These are phyloP conservation scores for Microcera coccophila DNA, from an alignment of 2,329 filamentous ascomycete genomes.

Conservation along the genomic window DNA sequence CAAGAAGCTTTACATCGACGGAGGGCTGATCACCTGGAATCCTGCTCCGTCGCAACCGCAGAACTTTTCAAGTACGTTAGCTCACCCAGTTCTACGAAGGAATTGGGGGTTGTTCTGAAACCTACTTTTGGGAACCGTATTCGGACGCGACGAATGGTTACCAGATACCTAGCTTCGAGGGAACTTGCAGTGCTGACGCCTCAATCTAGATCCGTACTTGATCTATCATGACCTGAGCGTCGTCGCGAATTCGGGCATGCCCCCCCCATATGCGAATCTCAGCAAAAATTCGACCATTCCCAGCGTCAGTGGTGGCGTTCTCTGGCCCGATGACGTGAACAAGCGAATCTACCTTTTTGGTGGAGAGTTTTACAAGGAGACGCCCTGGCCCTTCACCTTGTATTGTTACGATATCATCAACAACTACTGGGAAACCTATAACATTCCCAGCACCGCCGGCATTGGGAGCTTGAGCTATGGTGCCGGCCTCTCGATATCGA, in stretches of 20 bases:
- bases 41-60: conserved; percentile 43
- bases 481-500: conserved; percentile 52
- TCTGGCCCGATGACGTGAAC: conserved; percentile 61
- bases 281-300: conserved; percentile 58
- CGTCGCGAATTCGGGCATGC: conserved; percentile 43
- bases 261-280: conserved; percentile 53
- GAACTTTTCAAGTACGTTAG: conserved; percentile 54
- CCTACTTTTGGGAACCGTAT: too few relatives aligned
- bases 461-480: conserved; percentile 53
- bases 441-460: conserved; percentile 29
- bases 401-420: conserved; percentile 56
- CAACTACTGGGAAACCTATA: conserved; percentile 52
- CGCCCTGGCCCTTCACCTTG: conserved; percentile 46
- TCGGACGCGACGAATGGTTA: too few relatives aligned
- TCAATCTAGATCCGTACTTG: conserved; percentile 31
- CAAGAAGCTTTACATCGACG: conserved; percentile 58
- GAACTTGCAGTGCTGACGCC: background rate
- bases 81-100: background rate
- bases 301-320: conserved; percentile 38
- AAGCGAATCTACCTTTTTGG: conserved; percentile 61
- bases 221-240: conserved; percentile 55
- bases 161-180: too few relatives aligned
- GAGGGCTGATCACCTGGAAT: conserved; percentile 55
- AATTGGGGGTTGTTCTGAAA: too few relatives aligned
- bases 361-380: conserved; percentile 51